A percentile compares a stretch with the other conserved stretches of the same genome.
phyloP scores from a whole-genome alignment of 1,284 basidiomycete genomes.

The Ceraceosorus guamensis region DNA sequence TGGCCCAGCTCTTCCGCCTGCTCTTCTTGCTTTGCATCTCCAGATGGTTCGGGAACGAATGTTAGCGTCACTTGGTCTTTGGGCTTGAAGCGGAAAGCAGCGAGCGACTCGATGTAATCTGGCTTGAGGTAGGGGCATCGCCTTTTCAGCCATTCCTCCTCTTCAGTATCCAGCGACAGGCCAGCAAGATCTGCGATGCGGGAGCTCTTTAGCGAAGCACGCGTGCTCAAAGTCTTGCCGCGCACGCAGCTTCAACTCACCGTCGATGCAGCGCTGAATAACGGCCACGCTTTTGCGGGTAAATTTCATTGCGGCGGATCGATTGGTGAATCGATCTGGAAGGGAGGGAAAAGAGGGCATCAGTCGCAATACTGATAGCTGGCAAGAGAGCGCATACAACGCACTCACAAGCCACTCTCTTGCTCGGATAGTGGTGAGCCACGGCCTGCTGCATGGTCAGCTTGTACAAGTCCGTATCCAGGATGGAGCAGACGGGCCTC shows the following conservation, averaged over 20 bases:
- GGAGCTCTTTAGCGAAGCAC: neutral
- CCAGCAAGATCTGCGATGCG: constrained; percentile 54
- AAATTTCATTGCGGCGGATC: constrained; percentile 66
- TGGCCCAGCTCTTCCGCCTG: constrained; percentile 55
- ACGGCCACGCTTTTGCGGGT: constrained; percentile 62
- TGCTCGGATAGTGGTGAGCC: constrained; percentile 67
- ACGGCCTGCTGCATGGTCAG: constrained; percentile 97
- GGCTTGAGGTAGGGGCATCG: constrained; percentile 70
- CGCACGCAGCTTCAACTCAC: constrained; percentile 53
- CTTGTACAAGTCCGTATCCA: constrained; percentile 95
- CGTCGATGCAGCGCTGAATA: constrained; percentile 54
- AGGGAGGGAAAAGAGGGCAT: neutral
- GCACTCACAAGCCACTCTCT: constrained; percentile 51
- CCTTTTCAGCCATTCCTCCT: constrained; percentile 63
- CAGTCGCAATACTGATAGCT: neutral
- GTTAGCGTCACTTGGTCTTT: constrained; percentile 64
- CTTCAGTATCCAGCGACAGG: constrained; percentile 59
- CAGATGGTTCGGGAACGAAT: constrained; percentile 57
- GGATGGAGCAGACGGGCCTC: constrained; percentile 55
- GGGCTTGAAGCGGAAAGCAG: constrained; percentile 66
- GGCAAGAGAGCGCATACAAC: neutral
- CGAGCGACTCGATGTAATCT: constrained; percentile 71
- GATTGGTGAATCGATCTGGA: constrained; percentile 71
- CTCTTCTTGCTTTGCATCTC: constrained; percentile 31
- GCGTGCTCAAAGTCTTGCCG: neutral